Percentiles rank a stretch among this genome's conserved stretches.
Conservation (phyloP, 2,329 filamentous ascomycete genomes). For the Chaetomium strumarium region DNA sequence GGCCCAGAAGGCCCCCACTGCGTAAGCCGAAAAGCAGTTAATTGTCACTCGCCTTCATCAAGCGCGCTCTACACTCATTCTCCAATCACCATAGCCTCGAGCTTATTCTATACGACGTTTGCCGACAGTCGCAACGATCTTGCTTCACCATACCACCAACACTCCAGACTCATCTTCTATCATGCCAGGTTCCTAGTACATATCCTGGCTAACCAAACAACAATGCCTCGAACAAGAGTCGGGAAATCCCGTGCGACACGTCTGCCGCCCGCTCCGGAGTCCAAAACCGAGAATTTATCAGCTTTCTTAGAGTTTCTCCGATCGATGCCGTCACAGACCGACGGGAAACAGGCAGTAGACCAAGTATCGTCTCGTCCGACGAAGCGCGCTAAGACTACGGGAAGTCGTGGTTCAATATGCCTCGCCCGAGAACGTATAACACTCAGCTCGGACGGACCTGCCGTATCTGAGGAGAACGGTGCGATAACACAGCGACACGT, state of each 20-base stretch:
- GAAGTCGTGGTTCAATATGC: slow-evolving; percentile 11
- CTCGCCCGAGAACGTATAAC: slow-evolving; percentile 18
- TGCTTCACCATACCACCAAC: no score
- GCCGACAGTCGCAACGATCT: no score
- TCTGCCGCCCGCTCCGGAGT: background rate
- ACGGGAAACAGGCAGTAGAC: background rate
- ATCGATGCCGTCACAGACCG: background rate
- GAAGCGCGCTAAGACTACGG: slow-evolving; percentile 19
- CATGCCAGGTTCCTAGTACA: no score
- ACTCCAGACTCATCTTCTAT: no score
- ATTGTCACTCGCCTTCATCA: no score
- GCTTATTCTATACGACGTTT: no score
- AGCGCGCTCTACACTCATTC: no score
- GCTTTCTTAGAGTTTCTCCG: slow-evolving; percentile 13
- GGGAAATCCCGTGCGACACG: background rate
- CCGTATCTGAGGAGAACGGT: background rate
- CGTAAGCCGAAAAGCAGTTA: no score
- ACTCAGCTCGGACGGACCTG: slow-evolving; percentile 1
- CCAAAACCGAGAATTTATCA: slow-evolving; percentile 7
- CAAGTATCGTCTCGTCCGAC: slow-evolving; percentile 8
- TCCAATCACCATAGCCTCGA: no score
- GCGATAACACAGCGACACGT: slow-evolving; percentile 4
- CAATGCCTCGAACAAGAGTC: slow-evolving; percentile 8
- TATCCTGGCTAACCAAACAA: background rate
- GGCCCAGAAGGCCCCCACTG: no score